Percentiles rank a stretch among this genome's conserved stretches.
phyloP scores from a whole-genome alignment of 768 basidiomycete genomes.

The Trametopsis cervina region DNA sequence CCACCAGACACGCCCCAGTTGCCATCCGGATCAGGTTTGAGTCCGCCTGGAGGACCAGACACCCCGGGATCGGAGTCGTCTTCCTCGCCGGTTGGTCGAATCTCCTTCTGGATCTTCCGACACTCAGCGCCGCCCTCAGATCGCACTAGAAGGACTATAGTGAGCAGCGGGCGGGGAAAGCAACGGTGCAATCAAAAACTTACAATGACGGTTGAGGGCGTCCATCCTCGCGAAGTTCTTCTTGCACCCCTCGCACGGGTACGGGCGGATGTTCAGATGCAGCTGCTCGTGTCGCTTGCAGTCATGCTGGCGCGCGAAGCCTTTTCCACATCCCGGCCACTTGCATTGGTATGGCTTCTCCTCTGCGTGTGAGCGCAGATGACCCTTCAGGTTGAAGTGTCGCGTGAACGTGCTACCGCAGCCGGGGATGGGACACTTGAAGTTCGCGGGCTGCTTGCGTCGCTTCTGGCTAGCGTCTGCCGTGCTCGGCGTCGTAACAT shows the following conservation, averaged over 20 bases:
- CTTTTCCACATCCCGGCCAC: constrained; percentile 92
- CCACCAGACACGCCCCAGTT: constrained; percentile 13
- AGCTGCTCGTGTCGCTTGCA: constrained; percentile 95
- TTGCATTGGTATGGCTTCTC: constrained; percentile 93
- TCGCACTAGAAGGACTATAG: constrained; percentile 42
- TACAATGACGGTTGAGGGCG: constrained; percentile 88
- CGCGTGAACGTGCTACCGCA: constrained; percentile 97
- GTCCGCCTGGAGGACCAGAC: constrained; percentile 4
- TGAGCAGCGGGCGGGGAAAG: neutral
- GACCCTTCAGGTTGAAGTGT: constrained; percentile 94
- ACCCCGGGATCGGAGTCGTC: constrained; percentile 1
- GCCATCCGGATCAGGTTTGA: constrained; percentile 24
- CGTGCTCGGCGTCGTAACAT: constrained; percentile 88
- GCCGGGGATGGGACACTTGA: constrained; percentile 87
- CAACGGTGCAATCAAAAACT: constrained; percentile 28
- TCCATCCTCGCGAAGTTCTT: constrained; percentile 95
- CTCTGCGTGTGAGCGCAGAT: constrained; percentile 90
- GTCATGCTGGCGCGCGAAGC: constrained; percentile 91
- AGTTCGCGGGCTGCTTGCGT: constrained; percentile 84
- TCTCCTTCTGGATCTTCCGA: constrained; percentile 34
- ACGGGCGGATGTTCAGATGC: constrained; percentile 88
- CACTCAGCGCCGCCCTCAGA: constrained; percentile 83
- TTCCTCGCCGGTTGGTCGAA: constrained; percentile 13
- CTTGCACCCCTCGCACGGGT: constrained; percentile 87
- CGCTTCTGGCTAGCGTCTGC: constrained; percentile 80